These are phyloP conservation scores for Alloascoidea africana DNA, from an alignment of 805 yeast species.

Conservation along the genomic window DNA sequence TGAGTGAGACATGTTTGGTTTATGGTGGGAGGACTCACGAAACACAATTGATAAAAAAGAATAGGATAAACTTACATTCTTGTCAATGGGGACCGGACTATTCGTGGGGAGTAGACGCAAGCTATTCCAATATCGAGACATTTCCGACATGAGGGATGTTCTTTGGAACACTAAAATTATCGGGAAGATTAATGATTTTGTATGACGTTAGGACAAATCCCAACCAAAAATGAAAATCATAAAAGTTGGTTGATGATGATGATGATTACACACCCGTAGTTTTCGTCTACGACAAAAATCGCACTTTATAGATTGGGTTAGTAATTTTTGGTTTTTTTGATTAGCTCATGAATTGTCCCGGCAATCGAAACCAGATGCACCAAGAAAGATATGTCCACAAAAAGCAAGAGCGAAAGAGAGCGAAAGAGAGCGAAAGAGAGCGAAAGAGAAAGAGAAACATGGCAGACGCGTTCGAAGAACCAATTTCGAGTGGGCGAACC, in stretches of 20 bases:
- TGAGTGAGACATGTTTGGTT: too few species aligned
- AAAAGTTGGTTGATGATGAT: not conserved
- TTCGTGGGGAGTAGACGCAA: slow-evolving; percentile 66
- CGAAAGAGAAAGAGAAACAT: slow-evolving; percentile 2
- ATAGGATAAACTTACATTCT: slow-evolving; percentile 26
- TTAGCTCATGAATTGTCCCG: not conserved
- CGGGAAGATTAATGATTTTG: too few species aligned
- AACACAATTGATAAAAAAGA: too few species aligned
- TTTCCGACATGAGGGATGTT: slow-evolving; percentile 59
- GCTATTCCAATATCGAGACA: slow-evolving; percentile 60
- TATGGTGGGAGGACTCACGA: too few species aligned
- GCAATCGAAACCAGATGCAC: not conserved
- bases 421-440: slow-evolving; percentile 4
- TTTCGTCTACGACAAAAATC: slow-evolving; percentile 76
- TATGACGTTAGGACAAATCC: too few species aligned
- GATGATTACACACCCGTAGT: slow-evolving; percentile 25
- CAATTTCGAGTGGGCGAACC: slow-evolving; percentile 1
- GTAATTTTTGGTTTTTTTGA: slow-evolving; percentile 1
- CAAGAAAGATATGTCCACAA: not conserved
- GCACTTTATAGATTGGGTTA: too few species aligned
- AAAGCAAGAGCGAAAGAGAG: slow-evolving; percentile 2
- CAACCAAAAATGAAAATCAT: not conserved
- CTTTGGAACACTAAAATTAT: slow-evolving; percentile 49
- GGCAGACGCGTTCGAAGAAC: not conserved
- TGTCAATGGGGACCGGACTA: slow-evolving; percentile 68